Percentiles rank a stretch among this genome's conserved stretches.
Evolutionary conservation across 768 basidiomycete genomes (phyloP).

Genomic region (Stropharia rugosoannulata): DNA sequence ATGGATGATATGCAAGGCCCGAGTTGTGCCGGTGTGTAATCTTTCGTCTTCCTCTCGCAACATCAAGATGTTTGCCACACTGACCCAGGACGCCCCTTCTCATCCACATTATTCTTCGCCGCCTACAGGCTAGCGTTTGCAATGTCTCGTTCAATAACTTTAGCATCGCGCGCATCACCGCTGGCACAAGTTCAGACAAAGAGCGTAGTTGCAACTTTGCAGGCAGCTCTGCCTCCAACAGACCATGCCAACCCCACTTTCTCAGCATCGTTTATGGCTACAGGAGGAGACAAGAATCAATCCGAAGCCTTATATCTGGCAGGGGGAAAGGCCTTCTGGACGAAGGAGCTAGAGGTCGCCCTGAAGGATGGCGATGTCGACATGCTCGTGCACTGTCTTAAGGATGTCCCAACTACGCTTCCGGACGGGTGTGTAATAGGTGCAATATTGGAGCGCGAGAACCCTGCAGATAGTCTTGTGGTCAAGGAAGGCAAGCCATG

Average conservation of each 20-base stretch:
- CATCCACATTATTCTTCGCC: too few relatives aligned
- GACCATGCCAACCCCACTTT: conserved; percentile 34
- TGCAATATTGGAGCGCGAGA: conserved; percentile 83
- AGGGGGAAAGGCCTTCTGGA: conserved; percentile 92
- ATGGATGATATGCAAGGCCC: too few relatives aligned
- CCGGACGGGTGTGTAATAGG: conserved; percentile 84
- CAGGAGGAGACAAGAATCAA: conserved; percentile 90
- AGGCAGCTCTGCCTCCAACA: conserved; percentile 49
- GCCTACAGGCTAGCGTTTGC: too few relatives aligned
- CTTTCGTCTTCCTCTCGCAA: too few relatives aligned
- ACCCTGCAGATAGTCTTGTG: conserved; percentile 87
- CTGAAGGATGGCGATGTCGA: conserved; percentile 74
- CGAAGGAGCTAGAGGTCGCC: conserved; percentile 90
- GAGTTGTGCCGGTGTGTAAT: too few relatives aligned
- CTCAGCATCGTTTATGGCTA: conserved; percentile 48
- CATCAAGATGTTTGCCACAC: too few relatives aligned
- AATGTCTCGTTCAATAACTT: conserved; percentile 52
- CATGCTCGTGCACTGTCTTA: conserved; percentile 91
- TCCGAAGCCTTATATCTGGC: conserved; percentile 82
- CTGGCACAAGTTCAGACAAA: conserved; percentile 91
- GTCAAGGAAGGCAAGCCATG: conserved; percentile 71
- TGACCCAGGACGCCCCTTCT: too few relatives aligned
- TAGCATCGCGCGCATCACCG: conserved; percentile 86
- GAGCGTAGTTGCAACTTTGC: conserved; percentile 66
- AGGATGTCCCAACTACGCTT: conserved; percentile 89